Base-by-base conservation (phyloP, 805 yeast species). In the Saccharomycopsis fibuligera region DNA sequence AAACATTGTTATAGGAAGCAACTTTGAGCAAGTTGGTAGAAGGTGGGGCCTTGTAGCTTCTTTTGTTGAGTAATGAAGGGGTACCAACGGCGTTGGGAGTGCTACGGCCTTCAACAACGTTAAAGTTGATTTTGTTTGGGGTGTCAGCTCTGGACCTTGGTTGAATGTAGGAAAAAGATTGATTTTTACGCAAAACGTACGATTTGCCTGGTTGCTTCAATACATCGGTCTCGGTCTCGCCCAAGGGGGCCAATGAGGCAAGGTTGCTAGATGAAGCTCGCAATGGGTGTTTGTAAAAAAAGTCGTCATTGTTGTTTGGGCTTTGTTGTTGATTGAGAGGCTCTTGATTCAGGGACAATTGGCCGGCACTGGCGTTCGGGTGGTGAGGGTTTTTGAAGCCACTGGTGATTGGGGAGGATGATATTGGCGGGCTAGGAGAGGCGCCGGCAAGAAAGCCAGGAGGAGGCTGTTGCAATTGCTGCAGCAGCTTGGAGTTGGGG, bases 131-230 rank as follows among this genome's bases (percentile, higher is more conserved):
- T n/a, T 10, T 6, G 6, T 8, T 8, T 6, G 37, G 37, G 37
- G 37, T 23, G 10, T 46, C 51, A 1, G 52, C 55, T 29, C 54
- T 37, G 2, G 53, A 49, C 19, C 53, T 31, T 9, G 55, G 55
- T 25, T 52, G 55, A 16, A 52, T 49, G 37, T 42, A 44, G 5
- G 55, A 46, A 23, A 52, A 50, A 14, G 53, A 49, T 33, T 43
- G 54, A 38, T 49, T 52, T 10, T 44, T 46, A 4, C 47, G 27
- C 31, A 50, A 19, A 27, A 50, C 35, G 17, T 48, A 50, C 17
- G 42, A 21, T 17, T 49, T 43, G 12, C 35, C 35, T 8, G 45
- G 45, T 5, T 37, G 29, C 16, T 49, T 27, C 16, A 49, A 9
- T n/a, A 48, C 25, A 5, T 45, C 47, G 16, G 24, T 12, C 14